Evolutionary conservation across 148 eudicot species (phyloP), one percentile per base, ranked within the genome.

Genomic region (Rhododendron mucronatum): DNA sequence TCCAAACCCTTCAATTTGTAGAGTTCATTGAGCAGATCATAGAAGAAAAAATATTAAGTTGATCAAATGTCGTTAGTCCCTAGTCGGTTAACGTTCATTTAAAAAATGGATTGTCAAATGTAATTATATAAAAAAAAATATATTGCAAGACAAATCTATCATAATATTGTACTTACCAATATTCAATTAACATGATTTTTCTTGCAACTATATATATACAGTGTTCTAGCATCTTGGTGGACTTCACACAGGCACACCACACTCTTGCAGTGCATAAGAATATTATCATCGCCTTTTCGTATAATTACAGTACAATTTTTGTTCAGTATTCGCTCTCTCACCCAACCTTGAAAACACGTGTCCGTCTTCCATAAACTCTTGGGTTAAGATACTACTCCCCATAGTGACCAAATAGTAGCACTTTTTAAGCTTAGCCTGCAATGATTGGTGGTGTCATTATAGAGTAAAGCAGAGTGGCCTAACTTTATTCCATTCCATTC

Each of bases 401-500:
- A 41, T 39, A 37, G 41, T 35, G 28, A 33, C 76, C 76, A 71
- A 41, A 11, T 39, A 10, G 50, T 45, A 50, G 20, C 2, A 48
- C 39, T 7, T n/a, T 50, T 80, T 80, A 7, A n/a, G 20, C 9
- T 6, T 55, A 18, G 63, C 39, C 44, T 71, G 51, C 44, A 71
- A 30, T 84, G 63, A 84, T 84, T 30, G 30, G 30, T 84, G 47
- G 28, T 69, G 59, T 47, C 78, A 84, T 35, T 45, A 67, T 83
- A 18, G 61, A 26, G 55, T 1, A 84, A 84, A 83, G 59, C 41
- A 45, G 74, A 63, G 82, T 80, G 84, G 84, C 71, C 75, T 63
- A 61, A 45, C 48, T 74, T 82, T 39, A 7, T 45, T 45, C 1
- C 9, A 59, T 44, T 30, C 30, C 30, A 30, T 35, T 35, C 37